Evolutionary conservation across 129 eudicot genomes (phyloP), one percentile per base, ranked within the genome.

Genomic region (Calendula officinalis): DNA sequence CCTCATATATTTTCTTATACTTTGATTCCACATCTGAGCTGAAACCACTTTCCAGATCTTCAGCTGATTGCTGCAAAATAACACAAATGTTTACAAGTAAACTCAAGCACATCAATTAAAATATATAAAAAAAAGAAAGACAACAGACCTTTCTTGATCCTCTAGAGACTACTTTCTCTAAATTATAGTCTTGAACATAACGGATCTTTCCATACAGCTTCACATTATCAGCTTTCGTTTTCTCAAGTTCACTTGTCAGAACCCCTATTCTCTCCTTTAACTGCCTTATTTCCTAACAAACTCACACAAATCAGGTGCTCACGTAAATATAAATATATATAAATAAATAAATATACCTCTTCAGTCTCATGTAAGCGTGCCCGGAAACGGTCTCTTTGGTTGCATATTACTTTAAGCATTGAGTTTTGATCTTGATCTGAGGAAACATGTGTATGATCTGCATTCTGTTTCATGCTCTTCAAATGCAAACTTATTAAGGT

Each of bases 391-490:
- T 94, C 99, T 64, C 99, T 76, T 80, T 94, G 99, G 75, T 82
- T 88, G 86, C 99, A 94, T 70, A 94, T 94, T 71, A 94, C 99
- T 79, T 86, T 94, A 36, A 94, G 95, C 99, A 94, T 94, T 40
- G 99, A 94, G 78, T 76, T 94, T 70, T 94, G 99, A 81, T 94
- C 99, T 70, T 83, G 87, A 70, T 94, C 99, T 36, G 83, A 63
- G 2, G 92, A 70, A 60, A 63, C 75, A 77, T 86, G 89, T 75
- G 68, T 88, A 48, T 85, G 87, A 55, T 86, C 97, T 30, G 85
- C 14, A 81, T 65, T 81, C 97, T 94, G 90, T 59, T 75, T 58
- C 63, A 55, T 30, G 46, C 49, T 39, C 58, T 67, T 67, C 71
- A 64, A 17, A 57, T 45, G 37, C 63, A 42, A 50, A 60, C 22